Conservation (phyloP, 495 filamentous ascomycete genomes). For the Penicillium antarcticum region DNA sequence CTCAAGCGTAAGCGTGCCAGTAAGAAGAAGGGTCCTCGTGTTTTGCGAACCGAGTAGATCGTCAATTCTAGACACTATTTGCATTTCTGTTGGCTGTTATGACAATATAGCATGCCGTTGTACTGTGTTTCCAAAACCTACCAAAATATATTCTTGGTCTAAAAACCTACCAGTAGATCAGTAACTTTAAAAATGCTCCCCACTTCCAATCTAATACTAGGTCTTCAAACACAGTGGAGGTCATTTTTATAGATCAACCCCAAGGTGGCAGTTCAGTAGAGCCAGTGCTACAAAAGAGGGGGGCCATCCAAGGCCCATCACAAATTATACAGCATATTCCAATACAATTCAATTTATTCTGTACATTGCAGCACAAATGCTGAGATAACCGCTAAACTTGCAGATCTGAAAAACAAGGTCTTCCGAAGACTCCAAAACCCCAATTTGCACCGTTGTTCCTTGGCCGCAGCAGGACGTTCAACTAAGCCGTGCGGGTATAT, state of each 20-base stretch:
- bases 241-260: neutral
- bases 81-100: slow-evolving; percentile 7
- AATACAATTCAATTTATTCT: slow-evolving; percentile 13
- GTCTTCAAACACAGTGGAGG: no score
- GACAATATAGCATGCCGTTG: slow-evolving; percentile 8
- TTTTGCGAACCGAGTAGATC: slow-evolving; percentile 76
- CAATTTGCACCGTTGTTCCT: slow-evolving; percentile 21
- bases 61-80: slow-evolving; percentile 2
- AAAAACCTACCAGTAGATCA: neutral
- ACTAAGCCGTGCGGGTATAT: slow-evolving; percentile 10
- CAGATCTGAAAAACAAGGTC: slow-evolving; percentile 15
- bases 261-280: no score
- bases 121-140: slow-evolving; percentile 7
- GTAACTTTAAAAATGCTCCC: neutral
- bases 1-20: slow-evolving; percentile 88
- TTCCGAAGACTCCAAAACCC: slow-evolving; percentile 27
- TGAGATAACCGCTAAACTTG: slow-evolving; percentile 14
- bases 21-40: slow-evolving; percentile 75
- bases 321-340: slow-evolving; percentile 9
- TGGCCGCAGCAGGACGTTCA: slow-evolving; percentile 1
- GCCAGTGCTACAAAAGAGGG: no score
- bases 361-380: slow-evolving; percentile 17
- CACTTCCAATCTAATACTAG: neutral
- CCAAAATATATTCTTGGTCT: slow-evolving; percentile 4
- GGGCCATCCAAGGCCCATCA: slow-evolving; percentile 4